Evolutionary conservation across 768 basidiomycete species (phyloP).

Genomic region (Xerocomus spinulosus): DNA sequence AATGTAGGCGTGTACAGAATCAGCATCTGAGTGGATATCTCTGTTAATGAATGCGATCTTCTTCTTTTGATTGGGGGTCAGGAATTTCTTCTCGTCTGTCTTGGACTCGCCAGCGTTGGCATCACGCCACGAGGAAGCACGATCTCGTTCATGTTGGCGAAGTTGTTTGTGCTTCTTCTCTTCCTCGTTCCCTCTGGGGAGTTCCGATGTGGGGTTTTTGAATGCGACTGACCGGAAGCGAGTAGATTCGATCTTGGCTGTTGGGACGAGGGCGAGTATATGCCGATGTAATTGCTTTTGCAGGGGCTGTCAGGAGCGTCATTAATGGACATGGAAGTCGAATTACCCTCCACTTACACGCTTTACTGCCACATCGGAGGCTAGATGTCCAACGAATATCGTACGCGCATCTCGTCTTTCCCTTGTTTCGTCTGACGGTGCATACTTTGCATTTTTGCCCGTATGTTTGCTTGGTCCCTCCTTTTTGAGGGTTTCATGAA

Average conservation of each 20-base stretch:
- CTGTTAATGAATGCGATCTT: slow-evolving; percentile 91
- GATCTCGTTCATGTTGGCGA: slow-evolving; percentile 52
- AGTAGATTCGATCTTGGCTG: slow-evolving; percentile 83
- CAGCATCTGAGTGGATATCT: slow-evolving; percentile 77
- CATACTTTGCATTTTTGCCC: slow-evolving; percentile 41
- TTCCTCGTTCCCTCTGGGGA: slow-evolving; percentile 38
- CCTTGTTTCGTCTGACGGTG: slow-evolving; percentile 66
- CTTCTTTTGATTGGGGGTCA: slow-evolving; percentile 85
- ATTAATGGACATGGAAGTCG: not conserved
- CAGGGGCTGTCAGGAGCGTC: slow-evolving; percentile 46
- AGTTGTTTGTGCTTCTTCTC: slow-evolving; percentile 29
- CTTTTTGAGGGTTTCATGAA: slow-evolving; percentile 58
- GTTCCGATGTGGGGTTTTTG: slow-evolving; percentile 64
- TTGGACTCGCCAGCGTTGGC: slow-evolving; percentile 41
- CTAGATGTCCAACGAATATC: slow-evolving; percentile 88
- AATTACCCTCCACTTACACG: slow-evolving; percentile 47
- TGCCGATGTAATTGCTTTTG: slow-evolving; percentile 76
- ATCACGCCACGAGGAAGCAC: slow-evolving; percentile 55
- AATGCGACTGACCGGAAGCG: slow-evolving; percentile 95
- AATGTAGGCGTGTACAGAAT: slow-evolving; percentile 81
- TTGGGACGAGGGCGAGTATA: slow-evolving; percentile 64
- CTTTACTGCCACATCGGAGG: slow-evolving; percentile 68
- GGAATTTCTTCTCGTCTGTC: slow-evolving; percentile 56
- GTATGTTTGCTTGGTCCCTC: slow-evolving; percentile 23
- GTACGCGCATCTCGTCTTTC: slow-evolving; percentile 76